Percentiles rank a stretch among this genome's conserved stretches.
These are phyloP conservation scores for Lenwebbia sp. DNA, from an alignment of 345 rosid species.

Conservation along the genomic window DNA sequence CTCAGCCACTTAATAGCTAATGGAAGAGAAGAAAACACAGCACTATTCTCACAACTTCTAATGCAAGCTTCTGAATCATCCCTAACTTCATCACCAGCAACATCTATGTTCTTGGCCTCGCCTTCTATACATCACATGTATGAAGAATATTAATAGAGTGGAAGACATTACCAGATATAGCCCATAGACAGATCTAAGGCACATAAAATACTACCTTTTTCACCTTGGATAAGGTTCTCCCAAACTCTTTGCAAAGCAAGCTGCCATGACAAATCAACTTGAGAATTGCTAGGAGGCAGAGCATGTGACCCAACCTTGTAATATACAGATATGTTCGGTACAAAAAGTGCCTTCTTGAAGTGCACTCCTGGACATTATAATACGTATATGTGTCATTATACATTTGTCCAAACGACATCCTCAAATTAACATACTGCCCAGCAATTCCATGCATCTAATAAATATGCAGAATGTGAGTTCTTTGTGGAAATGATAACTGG, in stretches of 20 bases:
- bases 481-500: not conserved
- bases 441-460: not conserved
- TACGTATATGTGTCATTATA: not conserved
- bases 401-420: not conserved
- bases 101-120: constrained; percentile 21
- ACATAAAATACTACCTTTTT: not conserved
- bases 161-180: not conserved
- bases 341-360: constrained; percentile 87
- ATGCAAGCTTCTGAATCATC: constrained; percentile 28
- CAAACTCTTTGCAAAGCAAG: constrained; percentile 63
- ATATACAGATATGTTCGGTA: constrained; percentile 70
- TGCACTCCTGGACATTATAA: constrained; percentile 43
- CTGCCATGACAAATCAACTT: constrained; percentile 75
- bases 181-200: not conserved
- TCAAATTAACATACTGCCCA: not conserved
- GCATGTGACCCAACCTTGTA: constrained; percentile 67
- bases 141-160: not conserved
- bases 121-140: constrained; percentile 20
- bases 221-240: constrained; percentile 40
- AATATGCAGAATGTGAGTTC: not conserved
- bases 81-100: constrained; percentile 37
- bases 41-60: constrained; percentile 45
- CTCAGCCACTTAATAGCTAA: constrained; percentile 83
- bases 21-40: constrained; percentile 80
- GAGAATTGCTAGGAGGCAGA: constrained; percentile 30